Evolutionary conservation across 1,139 yeast species (phyloP), one percentile per base, ranked within the genome.

Genomic region (Meyerozyma elateridarum): DNA sequence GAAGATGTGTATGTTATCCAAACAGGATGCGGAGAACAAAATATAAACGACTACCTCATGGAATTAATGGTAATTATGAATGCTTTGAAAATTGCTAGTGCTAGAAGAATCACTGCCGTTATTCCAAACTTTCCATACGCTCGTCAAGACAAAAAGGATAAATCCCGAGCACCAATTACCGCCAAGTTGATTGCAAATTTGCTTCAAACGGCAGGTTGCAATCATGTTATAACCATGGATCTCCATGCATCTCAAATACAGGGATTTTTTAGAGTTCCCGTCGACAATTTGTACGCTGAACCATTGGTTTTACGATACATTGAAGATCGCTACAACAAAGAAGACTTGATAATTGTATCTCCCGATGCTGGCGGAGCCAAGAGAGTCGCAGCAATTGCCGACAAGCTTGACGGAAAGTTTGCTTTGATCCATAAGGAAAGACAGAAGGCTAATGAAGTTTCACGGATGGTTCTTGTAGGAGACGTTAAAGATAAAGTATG

Each of bases 291-390:
- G 42, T 83, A 82, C 46, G 91, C 91, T 14, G 93, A 83, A 49
- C 93, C 93, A 21, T 71, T 76, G 36, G 85, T 80, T 20, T 70
- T 83, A 31, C 65, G 81, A 45, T 83, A 81, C 55, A 80, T 83
- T 42, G 74, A 66, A 42, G 79, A 73, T 34, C 70, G 69, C 34
- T 63, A 70, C 35, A 50, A 62, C 32, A 58, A 58, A 33, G 55
- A 66, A 20, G 73, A 79, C 31, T 56, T 73, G 22, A 80, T 80
- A 35, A 70, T 83, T 38, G 85, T 82, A 8, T 81, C 89, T 1
- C 91, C 91, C 2, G 91, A 83, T 59, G 93, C 91, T 2, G 93
- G 93, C 49, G 91, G 91, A 37, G 91, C 91, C 16, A 83, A 83
- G 54, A 70, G 93, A 52, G 91, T 82, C 24, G 89, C 91, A 5